These are phyloP conservation scores for Botrytis porri DNA, from an alignment of 2,329 filamentous ascomycete species.

Conservation along the genomic window DNA sequence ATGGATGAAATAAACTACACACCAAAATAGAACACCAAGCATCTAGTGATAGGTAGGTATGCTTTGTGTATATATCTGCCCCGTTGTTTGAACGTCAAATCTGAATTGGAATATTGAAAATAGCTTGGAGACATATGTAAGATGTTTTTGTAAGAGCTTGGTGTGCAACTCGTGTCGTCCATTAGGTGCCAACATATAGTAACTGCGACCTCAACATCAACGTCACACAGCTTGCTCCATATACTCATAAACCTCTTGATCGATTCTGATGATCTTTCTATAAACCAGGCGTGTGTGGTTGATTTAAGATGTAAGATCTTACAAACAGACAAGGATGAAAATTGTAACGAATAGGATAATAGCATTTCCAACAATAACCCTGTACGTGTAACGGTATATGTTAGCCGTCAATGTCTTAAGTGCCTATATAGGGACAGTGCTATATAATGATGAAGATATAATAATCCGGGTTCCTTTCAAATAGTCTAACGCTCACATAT, in stretches of 20 bases:
- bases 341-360: background rate
- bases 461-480: background rate
- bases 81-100: background rate
- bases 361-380: background rate
- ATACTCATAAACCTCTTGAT: background rate
- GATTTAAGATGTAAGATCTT: background rate
- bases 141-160: background rate
- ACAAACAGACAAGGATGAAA: background rate
- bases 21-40: background rate
- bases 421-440: background rate
- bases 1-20: background rate
- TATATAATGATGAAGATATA: conserved; percentile 7
- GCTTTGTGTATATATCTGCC: background rate
- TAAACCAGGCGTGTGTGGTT: background rate
- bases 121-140: background rate
- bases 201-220: background rate
- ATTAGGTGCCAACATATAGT: background rate
- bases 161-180: background rate
- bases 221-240: background rate
- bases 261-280: background rate
- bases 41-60: background rate
- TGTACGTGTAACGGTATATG: background rate
- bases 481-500: background rate
- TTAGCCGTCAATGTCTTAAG: background rate
- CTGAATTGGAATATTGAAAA: background rate